Percentiles rank a stretch among this genome's conserved stretches.
Conservation (phyloP, 768 basidiomycete species). For the Russula sp. region DNA sequence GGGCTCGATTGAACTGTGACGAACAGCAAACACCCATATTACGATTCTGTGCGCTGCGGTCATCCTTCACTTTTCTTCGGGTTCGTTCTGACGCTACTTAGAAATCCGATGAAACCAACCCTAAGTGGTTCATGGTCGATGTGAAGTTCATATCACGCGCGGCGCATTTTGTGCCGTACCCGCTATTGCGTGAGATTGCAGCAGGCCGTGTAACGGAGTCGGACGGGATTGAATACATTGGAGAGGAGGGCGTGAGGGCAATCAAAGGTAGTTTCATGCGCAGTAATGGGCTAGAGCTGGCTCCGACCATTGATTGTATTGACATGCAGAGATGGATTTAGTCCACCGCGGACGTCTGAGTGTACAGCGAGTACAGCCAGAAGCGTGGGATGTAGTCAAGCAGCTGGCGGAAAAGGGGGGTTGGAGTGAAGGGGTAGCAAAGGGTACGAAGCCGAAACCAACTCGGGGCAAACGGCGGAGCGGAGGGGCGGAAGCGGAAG, state of each 20-base stretch:
- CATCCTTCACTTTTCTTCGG: neutral
- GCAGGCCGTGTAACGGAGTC: slow-evolving; percentile 34
- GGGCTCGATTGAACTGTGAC: neutral
- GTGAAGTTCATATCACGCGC: slow-evolving; percentile 59
- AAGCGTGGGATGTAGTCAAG: slow-evolving; percentile 56
- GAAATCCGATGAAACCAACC: slow-evolving; percentile 72
- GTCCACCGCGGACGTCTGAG: slow-evolving; percentile 77
- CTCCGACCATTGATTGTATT: neutral
- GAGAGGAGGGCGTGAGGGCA: slow-evolving; percentile 48
- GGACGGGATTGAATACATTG: slow-evolving; percentile 58
- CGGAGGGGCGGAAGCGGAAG: neutral
- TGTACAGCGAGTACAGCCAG: slow-evolving; percentile 69
- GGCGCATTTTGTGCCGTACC: slow-evolving; percentile 67
- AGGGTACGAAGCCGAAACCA: neutral
- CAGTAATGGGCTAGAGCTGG: neutral
- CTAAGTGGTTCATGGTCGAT: slow-evolving; percentile 94
- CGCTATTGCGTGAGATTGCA: slow-evolving; percentile 62
- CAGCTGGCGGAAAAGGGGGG: slow-evolving; percentile 66
- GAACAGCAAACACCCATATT: slow-evolving; percentile 66
- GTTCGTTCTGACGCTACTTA: slow-evolving; percentile 26
- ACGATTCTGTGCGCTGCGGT: slow-evolving; percentile 48
- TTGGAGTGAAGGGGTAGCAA: slow-evolving; percentile 45
- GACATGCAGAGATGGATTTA: slow-evolving; percentile 59
- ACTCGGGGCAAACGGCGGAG: neutral
- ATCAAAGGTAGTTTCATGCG: slow-evolving; percentile 45